Percentiles rank a stretch among this genome's conserved stretches.
These are phyloP conservation scores for Rhodotorula diobovata DNA, from an alignment of 768 basidiomycete genomes.

Conservation along the genomic window DNA sequence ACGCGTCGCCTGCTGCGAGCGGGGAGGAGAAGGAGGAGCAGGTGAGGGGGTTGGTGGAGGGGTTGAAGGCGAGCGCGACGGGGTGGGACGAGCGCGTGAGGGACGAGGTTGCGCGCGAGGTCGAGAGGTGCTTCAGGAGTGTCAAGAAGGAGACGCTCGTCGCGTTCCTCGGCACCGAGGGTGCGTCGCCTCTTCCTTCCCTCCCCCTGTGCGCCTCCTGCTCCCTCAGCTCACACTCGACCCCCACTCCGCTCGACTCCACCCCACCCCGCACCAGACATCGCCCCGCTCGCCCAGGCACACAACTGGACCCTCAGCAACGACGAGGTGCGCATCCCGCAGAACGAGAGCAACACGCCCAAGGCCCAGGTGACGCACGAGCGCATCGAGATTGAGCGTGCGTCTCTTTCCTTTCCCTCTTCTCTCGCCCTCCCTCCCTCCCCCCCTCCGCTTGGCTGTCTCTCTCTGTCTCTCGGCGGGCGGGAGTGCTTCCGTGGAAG, in stretches of 20 bases:
- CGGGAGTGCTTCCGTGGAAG: neutral
- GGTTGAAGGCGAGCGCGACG: neutral
- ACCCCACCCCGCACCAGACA: neutral
- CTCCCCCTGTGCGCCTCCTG: neutral
- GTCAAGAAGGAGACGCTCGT: conserved; percentile 20
- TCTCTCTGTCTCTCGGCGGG: neutral
- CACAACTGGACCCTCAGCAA: conserved; percentile 32
- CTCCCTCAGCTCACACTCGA: neutral
- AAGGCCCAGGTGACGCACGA: conserved; percentile 39
- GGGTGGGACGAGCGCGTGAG: conserved; percentile 20
- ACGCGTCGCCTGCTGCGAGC: neutral
- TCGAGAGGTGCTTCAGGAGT: conserved; percentile 36
- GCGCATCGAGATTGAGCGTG: conserved; percentile 40
- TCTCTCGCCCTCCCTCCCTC: neutral
- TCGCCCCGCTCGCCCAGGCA: conserved; percentile 10
- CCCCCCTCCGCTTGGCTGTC: too few species aligned
- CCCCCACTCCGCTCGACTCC: too few species aligned
- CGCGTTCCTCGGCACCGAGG: conserved; percentile 25
- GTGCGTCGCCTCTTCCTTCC: too few species aligned
- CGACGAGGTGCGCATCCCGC: conserved; percentile 29
- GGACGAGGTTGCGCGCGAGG: conserved; percentile 19
- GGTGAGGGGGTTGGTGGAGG: conserved; percentile 4
- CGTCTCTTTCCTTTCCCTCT: neutral
- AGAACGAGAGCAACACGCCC: conserved; percentile 40
- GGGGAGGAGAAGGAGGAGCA: neutral